Base-by-base conservation (phyloP, 1,284 basidiomycete genomes). In the Filobasidium uniguttulatum region DNA sequence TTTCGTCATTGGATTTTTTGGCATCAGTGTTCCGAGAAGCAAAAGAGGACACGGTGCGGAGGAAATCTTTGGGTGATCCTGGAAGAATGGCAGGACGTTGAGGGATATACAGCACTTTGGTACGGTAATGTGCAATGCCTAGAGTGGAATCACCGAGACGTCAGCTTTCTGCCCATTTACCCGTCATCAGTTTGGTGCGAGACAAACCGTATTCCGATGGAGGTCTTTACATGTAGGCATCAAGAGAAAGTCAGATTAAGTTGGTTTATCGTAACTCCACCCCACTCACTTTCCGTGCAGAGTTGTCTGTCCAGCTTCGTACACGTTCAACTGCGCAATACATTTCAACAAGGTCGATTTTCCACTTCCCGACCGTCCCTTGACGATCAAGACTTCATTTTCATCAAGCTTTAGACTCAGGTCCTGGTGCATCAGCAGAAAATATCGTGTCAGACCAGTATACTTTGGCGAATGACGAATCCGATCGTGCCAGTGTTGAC, bases 291-390 rank as follows among this genome's bases (percentile, higher is more conserved):
- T 76, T 65, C 81, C 84, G 59, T 74, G 70, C 57, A 81, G 79
- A 4, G 75, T 56, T 36, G 85, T 72, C 41, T 78, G 70, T 3
- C 86, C 86, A 3, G 72, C 44, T 35, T 69, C 69, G 60, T 85
- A 85, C 3, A 83, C 66, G 54, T 78, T 78, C 20, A 90, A 71
- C 67, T 88, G 83, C 28, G 85, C 78, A 22, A 89, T 73, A 58
- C 84, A 86, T 65, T 87, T 89, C 38, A 89, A 62, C 37, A 88
- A 64, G 0, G 85, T 87, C 1, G 84, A 82, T 64, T 88, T 88
- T 72, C 81, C 82, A 28, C 73, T 72, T 12, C 85, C 85, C 56
- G 81, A 84, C 60, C 77, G 77, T 9, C 85, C 85, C 55, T 79
- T 78, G 22, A 88, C 59, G 15, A 86, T 72, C 20, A 86, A 58